phyloP scores from a whole-genome alignment of 768 basidiomycete genomes.

The Trichaptum fuscoviolaceum region DNA sequence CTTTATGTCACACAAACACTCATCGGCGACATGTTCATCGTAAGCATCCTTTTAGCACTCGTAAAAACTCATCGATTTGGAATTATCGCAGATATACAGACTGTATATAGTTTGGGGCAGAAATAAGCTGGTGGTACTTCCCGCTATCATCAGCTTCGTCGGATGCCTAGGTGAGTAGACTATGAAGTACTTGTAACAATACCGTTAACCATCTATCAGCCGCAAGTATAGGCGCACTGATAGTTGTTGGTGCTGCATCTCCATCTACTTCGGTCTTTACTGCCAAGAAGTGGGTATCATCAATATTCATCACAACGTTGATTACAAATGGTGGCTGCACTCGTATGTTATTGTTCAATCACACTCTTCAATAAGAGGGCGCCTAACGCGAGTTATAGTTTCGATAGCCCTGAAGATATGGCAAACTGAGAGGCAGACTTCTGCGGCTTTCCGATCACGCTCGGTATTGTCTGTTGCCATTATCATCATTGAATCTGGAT shows the following conservation, averaged over 20 bases:
- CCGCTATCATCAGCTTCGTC: background rate
- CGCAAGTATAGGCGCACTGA: background rate
- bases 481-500: constrained; percentile 18
- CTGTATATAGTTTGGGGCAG: constrained; percentile 15
- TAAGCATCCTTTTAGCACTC: background rate
- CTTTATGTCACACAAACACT: background rate
- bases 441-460: background rate
- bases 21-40: background rate
- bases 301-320: constrained; percentile 13
- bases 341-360: constrained; percentile 2
- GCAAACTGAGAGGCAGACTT: constrained; percentile 9
- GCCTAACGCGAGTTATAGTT: background rate
- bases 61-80: background rate
- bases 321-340: constrained; percentile 11
- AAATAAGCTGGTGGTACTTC: constrained; percentile 7
- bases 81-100: constrained; percentile 8
- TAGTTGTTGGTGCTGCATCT: background rate
- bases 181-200: background rate
- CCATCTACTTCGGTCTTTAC: background rate
- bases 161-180: background rate
- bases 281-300: background rate
- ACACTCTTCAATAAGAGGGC: background rate
- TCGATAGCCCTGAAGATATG: constrained; percentile 18
- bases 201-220: background rate
- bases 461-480: constrained; percentile 9